Evolutionary conservation across 257 asterid species (phyloP).

Genomic region (Gardenia jasminoides): DNA sequence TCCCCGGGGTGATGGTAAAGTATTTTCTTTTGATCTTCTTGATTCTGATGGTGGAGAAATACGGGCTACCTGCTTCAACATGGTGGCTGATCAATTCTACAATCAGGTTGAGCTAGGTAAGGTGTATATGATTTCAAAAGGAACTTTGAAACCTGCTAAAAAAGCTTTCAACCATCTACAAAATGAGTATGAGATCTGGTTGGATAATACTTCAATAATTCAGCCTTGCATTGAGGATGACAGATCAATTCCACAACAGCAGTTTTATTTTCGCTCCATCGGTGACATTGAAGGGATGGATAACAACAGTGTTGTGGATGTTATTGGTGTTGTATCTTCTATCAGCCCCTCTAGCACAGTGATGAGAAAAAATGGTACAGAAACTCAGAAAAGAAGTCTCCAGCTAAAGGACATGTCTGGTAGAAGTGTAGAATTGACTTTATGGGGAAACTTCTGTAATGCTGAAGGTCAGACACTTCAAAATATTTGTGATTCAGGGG

Average conservation of each 20-base stretch:
- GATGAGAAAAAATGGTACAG: constrained; percentile 93
- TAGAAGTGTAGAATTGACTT: constrained; percentile 69
- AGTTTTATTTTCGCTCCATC: constrained; percentile 73
- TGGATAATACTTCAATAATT: constrained; percentile 67
- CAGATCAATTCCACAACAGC: constrained; percentile 80
- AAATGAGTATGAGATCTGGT: constrained; percentile 87
- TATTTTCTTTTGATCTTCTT: constrained; percentile 90
- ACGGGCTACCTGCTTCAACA: constrained; percentile 89
- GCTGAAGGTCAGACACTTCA: constrained; percentile 78
- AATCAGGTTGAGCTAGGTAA: constrained; percentile 74
- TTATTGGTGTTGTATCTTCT: constrained; percentile 79
- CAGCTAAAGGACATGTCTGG: constrained; percentile 86
- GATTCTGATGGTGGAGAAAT: constrained; percentile 98
- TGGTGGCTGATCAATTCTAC: constrained; percentile 80
- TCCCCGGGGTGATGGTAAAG: constrained; percentile 96
- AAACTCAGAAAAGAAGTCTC: constrained; percentile 79
- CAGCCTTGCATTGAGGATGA: constrained; percentile 87
- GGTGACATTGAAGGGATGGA: constrained; percentile 72
- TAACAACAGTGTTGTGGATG: constrained; percentile 69
- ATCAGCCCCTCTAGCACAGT: constrained; percentile 70
- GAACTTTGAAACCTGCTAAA: constrained; percentile 88
- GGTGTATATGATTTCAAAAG: constrained; percentile 86
- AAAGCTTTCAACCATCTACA: constrained; percentile 92
- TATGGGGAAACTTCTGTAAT: constrained; percentile 97
- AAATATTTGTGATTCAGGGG: constrained; percentile 32